Conservation (phyloP, 129 eudicot species). For the Escallonia herrerae region DNA sequence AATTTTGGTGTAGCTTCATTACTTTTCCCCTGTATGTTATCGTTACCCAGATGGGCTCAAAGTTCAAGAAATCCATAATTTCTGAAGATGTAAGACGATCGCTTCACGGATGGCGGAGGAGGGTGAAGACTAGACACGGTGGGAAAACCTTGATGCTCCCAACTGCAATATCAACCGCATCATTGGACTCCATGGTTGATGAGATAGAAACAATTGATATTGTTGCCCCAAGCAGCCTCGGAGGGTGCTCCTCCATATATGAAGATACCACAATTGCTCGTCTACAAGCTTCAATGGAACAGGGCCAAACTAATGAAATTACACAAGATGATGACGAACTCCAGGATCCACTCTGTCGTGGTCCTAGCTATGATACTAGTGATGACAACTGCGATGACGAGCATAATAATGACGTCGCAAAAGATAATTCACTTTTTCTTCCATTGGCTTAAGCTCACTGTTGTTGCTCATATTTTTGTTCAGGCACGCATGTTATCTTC, state of each 20-base stretch:
- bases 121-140: conserved; percentile 47
- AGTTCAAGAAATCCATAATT: conserved; percentile 63
- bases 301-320: conserved; percentile 18
- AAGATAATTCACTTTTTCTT: no score
- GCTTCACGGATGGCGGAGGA: conserved; percentile 67
- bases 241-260: conserved; percentile 9
- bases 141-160: conserved; percentile 23
- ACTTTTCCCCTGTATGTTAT: conserved; percentile 92
- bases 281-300: background rate
- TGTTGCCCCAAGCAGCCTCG: conserved; percentile 11
- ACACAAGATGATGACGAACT: conserved; percentile 12
- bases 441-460: no score
- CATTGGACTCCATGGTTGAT: conserved; percentile 38
- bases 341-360: background rate
- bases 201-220: conserved; percentile 10
- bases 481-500: no score
- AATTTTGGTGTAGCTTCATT: conserved; percentile 93
- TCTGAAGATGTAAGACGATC: conserved; percentile 71
- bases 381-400: conserved; percentile 4
- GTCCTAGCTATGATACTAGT: background rate
- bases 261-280: background rate
- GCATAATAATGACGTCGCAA: no score
- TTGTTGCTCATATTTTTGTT: no score
- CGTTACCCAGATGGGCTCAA: conserved; percentile 91
- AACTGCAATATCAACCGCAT: conserved; percentile 31